Evolutionary conservation across 345 rosid genomes (phyloP).

Genomic region (Eucalyptus leucophloia): DNA sequence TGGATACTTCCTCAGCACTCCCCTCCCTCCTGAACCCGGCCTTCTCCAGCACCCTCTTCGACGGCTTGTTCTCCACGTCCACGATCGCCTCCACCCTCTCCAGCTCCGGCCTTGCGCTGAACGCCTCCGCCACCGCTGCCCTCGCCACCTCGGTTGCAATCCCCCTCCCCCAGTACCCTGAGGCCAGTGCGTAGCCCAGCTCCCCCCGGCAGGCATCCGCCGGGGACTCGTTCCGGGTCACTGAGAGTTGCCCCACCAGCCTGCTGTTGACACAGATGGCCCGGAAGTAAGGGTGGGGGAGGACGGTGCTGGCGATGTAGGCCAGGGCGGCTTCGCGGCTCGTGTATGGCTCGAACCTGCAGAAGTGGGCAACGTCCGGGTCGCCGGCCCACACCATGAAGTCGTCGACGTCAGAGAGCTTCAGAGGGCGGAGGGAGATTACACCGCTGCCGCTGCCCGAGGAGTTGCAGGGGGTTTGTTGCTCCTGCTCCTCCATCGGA

Average conservation of each 20-base stretch:
- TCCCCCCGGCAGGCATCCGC: slow-evolving; percentile 11
- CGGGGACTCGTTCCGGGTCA: slow-evolving; percentile 19
- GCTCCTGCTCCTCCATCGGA: background rate
- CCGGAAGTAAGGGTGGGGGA: slow-evolving; percentile 45
- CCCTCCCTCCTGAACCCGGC: slow-evolving; percentile 17
- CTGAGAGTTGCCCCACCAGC: slow-evolving; percentile 41
- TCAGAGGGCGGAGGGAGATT: slow-evolving; percentile 28
- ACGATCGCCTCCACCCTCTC: slow-evolving; percentile 27
- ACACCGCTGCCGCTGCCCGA: background rate
- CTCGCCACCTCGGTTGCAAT: slow-evolving; percentile 11
- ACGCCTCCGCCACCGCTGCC: background rate
- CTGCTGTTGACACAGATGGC: slow-evolving; percentile 46
- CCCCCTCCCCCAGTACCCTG: slow-evolving; percentile 19
- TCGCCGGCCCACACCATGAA: slow-evolving; percentile 69
- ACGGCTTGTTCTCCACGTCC: slow-evolving; percentile 9
- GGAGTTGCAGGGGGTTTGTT: background rate
- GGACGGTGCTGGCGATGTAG: slow-evolving; percentile 8
- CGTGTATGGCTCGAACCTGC: slow-evolving; percentile 43
- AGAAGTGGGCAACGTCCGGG: slow-evolving; percentile 27
- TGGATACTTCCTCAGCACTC: slow-evolving; percentile 9
- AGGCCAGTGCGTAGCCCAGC: slow-evolving; percentile 12
- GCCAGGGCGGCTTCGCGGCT: slow-evolving; percentile 30
- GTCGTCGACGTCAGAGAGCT: slow-evolving; percentile 32
- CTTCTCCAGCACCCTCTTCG: slow-evolving; percentile 27
- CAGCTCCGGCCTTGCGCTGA: slow-evolving; percentile 5